Conservation (phyloP, 768 basidiomycete genomes). For the Kwoniella heveanensis region DNA sequence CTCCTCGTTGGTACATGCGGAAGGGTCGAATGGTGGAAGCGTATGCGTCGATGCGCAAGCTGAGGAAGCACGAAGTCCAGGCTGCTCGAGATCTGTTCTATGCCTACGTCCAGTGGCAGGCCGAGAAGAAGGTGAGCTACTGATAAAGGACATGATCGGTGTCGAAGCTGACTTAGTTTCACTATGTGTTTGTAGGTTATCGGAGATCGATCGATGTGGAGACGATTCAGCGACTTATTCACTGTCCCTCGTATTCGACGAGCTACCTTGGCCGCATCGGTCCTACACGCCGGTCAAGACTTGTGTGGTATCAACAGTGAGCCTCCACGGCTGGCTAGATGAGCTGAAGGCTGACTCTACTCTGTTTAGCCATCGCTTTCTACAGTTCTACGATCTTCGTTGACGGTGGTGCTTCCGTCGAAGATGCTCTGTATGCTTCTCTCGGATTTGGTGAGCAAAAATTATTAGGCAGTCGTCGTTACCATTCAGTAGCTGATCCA, state of each 20-base stretch:
- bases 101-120: constrained; percentile 54
- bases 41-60: constrained; percentile 53
- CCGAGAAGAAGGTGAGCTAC: constrained; percentile 54
- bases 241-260: constrained; percentile 58
- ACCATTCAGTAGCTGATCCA: constrained; percentile 37
- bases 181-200: background rate
- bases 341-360: background rate
- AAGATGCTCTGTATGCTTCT: constrained; percentile 51
- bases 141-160: too few species aligned
- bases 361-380: constrained; percentile 44
- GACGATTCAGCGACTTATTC: constrained; percentile 57
- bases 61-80: constrained; percentile 55
- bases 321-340: constrained; percentile 6
- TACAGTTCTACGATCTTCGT: constrained; percentile 58
- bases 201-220: constrained; percentile 27
- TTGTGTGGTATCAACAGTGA: constrained; percentile 54
- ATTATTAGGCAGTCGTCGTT: too few species aligned
- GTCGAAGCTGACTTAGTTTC: background rate
- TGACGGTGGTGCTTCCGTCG: constrained; percentile 52
- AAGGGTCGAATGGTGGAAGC: constrained; percentile 55
- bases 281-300: constrained; percentile 57
- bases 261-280: constrained; percentile 56
- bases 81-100: constrained; percentile 59
- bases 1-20: constrained; percentile 59
- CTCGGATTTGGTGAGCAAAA: constrained; percentile 42